A percentile compares a stretch with the other conserved stretches of the same genome.
phyloP scores from a whole-genome alignment of 345 rosid species.

The Brassica napus region Da-Ae NC_063439.1:6987501-6988000 shows the following conservation, averaged over 20 bases:
- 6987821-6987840: too few species aligned
- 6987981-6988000: background rate
- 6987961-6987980: background rate
- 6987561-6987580: background rate
- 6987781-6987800: background rate
- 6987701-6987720: background rate
- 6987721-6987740: constrained; percentile 2
- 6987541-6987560: background rate
- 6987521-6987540: background rate
- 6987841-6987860: too few species aligned
- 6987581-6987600: background rate
- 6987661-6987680: background rate
- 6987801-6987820: background rate
- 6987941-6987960: too few species aligned
- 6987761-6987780: background rate
- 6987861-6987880: too few species aligned
- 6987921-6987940: too few species aligned
- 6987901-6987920: too few species aligned
- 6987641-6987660: background rate
- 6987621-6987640: background rate
- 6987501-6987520: constrained; percentile 12
- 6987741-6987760: constrained; percentile 11
- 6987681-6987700: background rate
- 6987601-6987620: background rate
- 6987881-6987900: too few species aligned